Evolutionary conservation across 2,329 filamentous ascomycete genomes (phyloP), one percentile per base, ranked within the genome.

Genomic region (Ophiostoma australiae): DNA sequence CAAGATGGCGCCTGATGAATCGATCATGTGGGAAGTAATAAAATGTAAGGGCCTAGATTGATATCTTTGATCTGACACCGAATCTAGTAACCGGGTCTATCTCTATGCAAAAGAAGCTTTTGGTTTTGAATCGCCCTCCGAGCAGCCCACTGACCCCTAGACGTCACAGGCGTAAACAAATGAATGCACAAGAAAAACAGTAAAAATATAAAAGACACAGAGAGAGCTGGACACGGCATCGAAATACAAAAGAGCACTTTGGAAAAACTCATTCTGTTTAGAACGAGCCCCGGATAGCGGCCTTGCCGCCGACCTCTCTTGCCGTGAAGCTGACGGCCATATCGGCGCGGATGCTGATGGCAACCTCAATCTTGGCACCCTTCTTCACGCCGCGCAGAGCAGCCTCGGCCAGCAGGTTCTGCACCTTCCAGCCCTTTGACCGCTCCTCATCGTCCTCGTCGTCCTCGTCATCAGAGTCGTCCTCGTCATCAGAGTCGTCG

Each of bases 391-490:
- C 92, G 80, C 87, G 91, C 79, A 99, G 82, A 41, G 90, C 91
- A 13, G 92, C 90, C 84, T 99, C 95, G 73, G 93, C 94, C 72
- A 99, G 87, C 39, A 90, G 84, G 74, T 85, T 88, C 76, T 92
- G 91, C 67, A 93, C 87, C 86, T 97, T 97, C 93, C 93, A 97
- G 72, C 95, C 84, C 86, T 95, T 93, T 82, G 97, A 91, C 74
- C 94, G 87, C 77, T 89, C 86, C 83, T 97, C 94, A 80, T 97
- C 92, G 70, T 91, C 91, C 76, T 96, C 93, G 48, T 97, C 88
- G 55, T 88, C 86, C 1, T 58, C 52, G 1, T 88, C 86, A 1
- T 58, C 52, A 10, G 86, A 84, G 58, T 85, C 85, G 27, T 84
- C 82, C 73, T 87, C 86, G 39, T 93, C 91, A 63, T 93, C 91